Base-by-base conservation (phyloP, 2,329 filamentous ascomycete species). In the Xylariaceae sp. region DNA sequence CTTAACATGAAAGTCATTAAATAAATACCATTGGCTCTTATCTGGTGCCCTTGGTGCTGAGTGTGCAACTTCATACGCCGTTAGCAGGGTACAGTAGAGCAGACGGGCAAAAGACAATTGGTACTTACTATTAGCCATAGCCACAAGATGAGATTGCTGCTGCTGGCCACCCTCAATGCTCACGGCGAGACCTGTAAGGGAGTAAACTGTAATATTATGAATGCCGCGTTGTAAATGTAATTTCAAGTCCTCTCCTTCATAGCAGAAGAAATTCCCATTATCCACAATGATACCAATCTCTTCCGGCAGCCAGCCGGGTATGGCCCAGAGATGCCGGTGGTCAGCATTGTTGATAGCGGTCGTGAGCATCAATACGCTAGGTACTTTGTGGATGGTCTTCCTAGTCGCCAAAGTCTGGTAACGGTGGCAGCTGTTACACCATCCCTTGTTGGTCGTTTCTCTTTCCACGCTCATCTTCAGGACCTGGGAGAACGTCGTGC, bases 1-100 rank as follows among this genome's bases (percentile, higher is more conserved):
- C 11, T 90, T 86, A 19, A 99, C 96, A 31, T 96, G 77, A 69
- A 99, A 99, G 75, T 99, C 95, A 67, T 99, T 99, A 78, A 99
- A 97, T 1, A 99, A 76, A 74, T 98, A 92, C 96, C 96, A 99
- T 66, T 89, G 88, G 67, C 85, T 88, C 62, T 86, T 82, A 3
- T 78, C 78, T 1, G 85, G 81, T 0, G 82, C 72, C 37, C 83
- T 79, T 0, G 81, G 78, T 52, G 86, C 85, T 0, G 90, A 86
- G 48, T 91, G 86, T 11, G 84, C 84, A 55, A 90, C 88, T 89
- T 52, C 14, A 23, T 16, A 17, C 29, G 39, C 5, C 2, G 60
- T 78, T 56, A 76, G 69, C 33, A 34, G 19, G n/a, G 14, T 4
- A 40, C 19, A 2, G 2, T 24, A 7, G 3, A 31, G 29, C 19